A percentile compares a stretch with the other conserved stretches of the same genome.
Evolutionary conservation across 2,329 filamentous ascomycete genomes (phyloP).

Genomic region (Cephalotrichum gorgonifer): DNA sequence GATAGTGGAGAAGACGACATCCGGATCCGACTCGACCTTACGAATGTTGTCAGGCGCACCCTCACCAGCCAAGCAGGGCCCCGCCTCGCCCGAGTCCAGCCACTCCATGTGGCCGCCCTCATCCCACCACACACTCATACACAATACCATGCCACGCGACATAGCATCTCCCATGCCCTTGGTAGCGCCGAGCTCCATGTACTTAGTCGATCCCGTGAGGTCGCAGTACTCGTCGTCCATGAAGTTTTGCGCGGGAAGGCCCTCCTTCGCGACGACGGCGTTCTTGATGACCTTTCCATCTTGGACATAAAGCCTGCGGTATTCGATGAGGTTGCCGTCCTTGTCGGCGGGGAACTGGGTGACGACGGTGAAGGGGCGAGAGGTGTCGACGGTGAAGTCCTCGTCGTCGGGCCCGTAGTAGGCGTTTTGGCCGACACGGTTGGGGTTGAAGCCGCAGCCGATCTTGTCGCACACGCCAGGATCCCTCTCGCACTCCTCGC

Average conservation of each 20-base stretch:
- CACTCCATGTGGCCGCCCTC: conserved; percentile 40
- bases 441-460: conserved; percentile 34
- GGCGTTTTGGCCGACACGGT: conserved; percentile 16
- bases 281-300: conserved; percentile 36
- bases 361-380: conserved; percentile 30
- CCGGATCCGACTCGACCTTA: conserved; percentile 33
- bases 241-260: conserved; percentile 21
- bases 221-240: conserved; percentile 25
- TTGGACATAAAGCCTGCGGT: conserved; percentile 38
- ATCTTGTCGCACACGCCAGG: conserved; percentile 33
- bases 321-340: conserved; percentile 27
- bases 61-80: conserved; percentile 42
- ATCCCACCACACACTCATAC: conserved; percentile 44
- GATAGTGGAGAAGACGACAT: conserved; percentile 45
- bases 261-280: conserved; percentile 18
- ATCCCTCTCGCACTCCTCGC: conserved; percentile 24
- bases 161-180: conserved; percentile 34
- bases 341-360: conserved; percentile 35
- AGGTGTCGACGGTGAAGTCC: conserved; percentile 22
- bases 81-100: conserved; percentile 35
- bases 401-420: conserved; percentile 22
- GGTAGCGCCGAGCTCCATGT: conserved; percentile 27
- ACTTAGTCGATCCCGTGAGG: conserved; percentile 17
- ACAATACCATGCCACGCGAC: conserved; percentile 37
- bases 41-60: conserved; percentile 39